These are phyloP conservation scores for Vickermania ingenoplastis DNA, from an alignment of 208 protist genomes.

Conservation along the genomic window DNA sequence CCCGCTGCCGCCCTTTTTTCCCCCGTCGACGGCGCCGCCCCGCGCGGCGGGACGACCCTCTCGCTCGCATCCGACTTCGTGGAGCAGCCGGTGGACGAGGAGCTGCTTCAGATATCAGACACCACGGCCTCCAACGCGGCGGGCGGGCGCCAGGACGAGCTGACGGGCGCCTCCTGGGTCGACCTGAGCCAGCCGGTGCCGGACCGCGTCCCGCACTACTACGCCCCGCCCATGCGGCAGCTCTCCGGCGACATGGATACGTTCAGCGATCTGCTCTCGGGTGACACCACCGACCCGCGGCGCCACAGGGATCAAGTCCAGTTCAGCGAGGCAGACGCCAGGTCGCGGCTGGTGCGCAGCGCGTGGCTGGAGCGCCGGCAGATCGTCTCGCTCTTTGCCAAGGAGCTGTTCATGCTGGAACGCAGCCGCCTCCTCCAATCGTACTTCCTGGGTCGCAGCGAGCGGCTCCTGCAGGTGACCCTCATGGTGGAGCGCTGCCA, in stretches of 20 bases:
- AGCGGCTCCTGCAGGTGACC: slow-evolving; percentile 11
- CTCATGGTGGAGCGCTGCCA: neutral
- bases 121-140: slow-evolving; percentile 14
- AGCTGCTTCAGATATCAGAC: slow-evolving; percentile 19
- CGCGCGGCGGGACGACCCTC: too few species aligned
- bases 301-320: slow-evolving; percentile 17
- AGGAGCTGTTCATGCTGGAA: slow-evolving; percentile 27
- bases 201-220: slow-evolving; percentile 7
- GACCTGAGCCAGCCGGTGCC: slow-evolving; percentile 63
- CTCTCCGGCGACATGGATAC: slow-evolving; percentile 20
- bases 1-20: too few species aligned
- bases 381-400: slow-evolving; percentile 11
- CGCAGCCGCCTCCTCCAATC: slow-evolving; percentile 21
- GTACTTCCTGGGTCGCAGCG: slow-evolving; percentile 18
- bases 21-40: too few species aligned
- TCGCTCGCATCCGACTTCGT: too few species aligned
- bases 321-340: slow-evolving; percentile 25
- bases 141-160: slow-evolving; percentile 5
- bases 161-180: slow-evolving; percentile 21
- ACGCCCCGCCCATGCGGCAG: slow-evolving; percentile 14
- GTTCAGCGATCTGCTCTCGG: slow-evolving; percentile 4
- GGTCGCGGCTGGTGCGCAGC: slow-evolving; percentile 17
- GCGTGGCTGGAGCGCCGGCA: slow-evolving; percentile 9
- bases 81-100: slow-evolving; percentile 17
- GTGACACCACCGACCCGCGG: slow-evolving; percentile 5